These are phyloP conservation scores for Coemansia sp. DNA, from an alignment of 192 early-diverging fungal genomes.

Conservation along the genomic window DNA sequence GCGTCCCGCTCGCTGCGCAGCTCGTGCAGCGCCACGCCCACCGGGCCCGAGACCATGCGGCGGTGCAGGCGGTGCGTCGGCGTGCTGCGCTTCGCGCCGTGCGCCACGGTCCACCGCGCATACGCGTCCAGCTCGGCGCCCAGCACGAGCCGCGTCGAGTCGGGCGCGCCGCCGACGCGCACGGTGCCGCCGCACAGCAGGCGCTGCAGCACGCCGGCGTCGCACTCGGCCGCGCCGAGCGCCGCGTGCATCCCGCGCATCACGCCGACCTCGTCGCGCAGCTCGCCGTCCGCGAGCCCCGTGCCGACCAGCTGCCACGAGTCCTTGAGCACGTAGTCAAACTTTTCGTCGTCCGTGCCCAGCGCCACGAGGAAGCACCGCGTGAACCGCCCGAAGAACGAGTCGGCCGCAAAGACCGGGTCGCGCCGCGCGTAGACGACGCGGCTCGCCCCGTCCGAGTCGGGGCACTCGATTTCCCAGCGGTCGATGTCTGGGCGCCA, in stretches of 20 bases:
- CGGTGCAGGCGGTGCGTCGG: slow-evolving; percentile 30
- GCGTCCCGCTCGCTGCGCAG: slow-evolving; percentile 38
- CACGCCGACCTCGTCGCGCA: slow-evolving; percentile 40
- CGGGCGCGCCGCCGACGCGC: slow-evolving; percentile 21
- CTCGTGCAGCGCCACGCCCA: slow-evolving; percentile 37
- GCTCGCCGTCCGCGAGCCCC: neutral
- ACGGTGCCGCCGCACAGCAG: slow-evolving; percentile 48
- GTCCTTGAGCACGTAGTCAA: slow-evolving; percentile 46
- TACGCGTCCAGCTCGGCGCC: slow-evolving; percentile 24
- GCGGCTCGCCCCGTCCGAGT: neutral
- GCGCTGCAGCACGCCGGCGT: slow-evolving; percentile 29
- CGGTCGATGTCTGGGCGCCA: slow-evolving; percentile 32
- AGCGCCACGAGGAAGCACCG: slow-evolving; percentile 39
- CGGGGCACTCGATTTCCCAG: slow-evolving; percentile 47
- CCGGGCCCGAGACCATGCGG: slow-evolving; percentile 48
- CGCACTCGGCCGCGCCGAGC: slow-evolving; percentile 22
- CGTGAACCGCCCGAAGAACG: slow-evolving; percentile 51
- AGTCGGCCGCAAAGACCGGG: slow-evolving; percentile 42
- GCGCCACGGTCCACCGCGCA: slow-evolving; percentile 47
- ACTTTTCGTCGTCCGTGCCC: slow-evolving; percentile 4
- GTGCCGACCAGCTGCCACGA: slow-evolving; percentile 43
- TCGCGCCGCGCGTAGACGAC: slow-evolving; percentile 23
- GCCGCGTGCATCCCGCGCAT: slow-evolving; percentile 30
- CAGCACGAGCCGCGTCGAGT: slow-evolving; percentile 42
- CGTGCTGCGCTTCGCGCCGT: slow-evolving; percentile 16